Base-by-base conservation (phyloP, 306 rosid species). In the Carpinus fangiana region DNA sequence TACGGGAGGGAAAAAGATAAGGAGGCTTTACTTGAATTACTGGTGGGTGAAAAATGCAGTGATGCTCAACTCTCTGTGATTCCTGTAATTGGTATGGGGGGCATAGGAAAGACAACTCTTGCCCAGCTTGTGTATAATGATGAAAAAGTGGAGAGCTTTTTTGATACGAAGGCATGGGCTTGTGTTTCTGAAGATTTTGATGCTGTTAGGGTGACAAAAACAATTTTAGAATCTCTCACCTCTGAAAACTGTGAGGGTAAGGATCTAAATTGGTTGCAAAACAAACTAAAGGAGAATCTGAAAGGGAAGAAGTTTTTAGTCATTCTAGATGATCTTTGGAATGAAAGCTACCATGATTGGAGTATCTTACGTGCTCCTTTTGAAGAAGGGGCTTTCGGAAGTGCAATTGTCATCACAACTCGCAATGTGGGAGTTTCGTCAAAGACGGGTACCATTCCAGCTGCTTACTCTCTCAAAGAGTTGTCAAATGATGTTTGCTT, bases 1-100 rank as follows among this genome's bases (percentile, higher is more conserved):
- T 51, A 57, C 62, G 84, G 80, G 20, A 77, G 84, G 45, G 82
- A 77, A 6, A 56, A 12, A 2, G 84, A 84, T 0, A 68, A 4
- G 17, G 0, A 16, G 3, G n/a, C 38, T 31, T 17, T 81, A 0
- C 1, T 70, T 3, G 41, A 75, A 1, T n/a, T 77, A 11, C 16
- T 84, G 18, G 31, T 67, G 8, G 54, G 21, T 0, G 21, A n/a
- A 9, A 82, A 73, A 12, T 5, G n/a, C 17, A 13, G 67, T 5
- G 54, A 1, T 51, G 34, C 52, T 1, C 38, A 34, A 17, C 5
- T 61, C 1, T 34, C 18, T 6, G n/a, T 72, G 4, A 59, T 47
- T 9, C 23, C 77, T 1, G 50, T 79, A 47, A 20, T 72, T 3
- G 82, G 82, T 9, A 71, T 79, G 5, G 46, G 47, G 14, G 71